Evolutionary conservation across 1,284 basidiomycete species (phyloP), one percentile per base, ranked within the genome.

Genomic region (Heterobasidion irregulare): DNA sequence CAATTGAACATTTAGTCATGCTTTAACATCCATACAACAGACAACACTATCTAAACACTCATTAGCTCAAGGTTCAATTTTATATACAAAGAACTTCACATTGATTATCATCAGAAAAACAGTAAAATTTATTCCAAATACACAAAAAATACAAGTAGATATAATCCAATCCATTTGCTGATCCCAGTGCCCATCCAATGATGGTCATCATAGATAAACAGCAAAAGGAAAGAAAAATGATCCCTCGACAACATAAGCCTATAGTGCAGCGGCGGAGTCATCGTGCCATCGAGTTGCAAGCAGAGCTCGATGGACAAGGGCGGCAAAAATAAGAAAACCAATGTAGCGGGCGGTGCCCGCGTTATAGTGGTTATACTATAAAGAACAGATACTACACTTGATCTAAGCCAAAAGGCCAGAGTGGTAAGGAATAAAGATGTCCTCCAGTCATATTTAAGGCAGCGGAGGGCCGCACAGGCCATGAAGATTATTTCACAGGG

Each of bases 331-430:
- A 16, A 51, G 50, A 51, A 36, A 51, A 51, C 50, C 50, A 51
- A 38, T 16, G 26, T 36, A 44, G 38, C 16, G 46, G 52, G 52
- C 52, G 45, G 52, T 53, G 52, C 52, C 52, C 46, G 33, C 52
- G 47, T 53, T 47, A 82, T 81, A 82, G 79, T 80, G 79, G 79
- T 82, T 83, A 83, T 82, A 82, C 81, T 83, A 82, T 84, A 84
- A 87, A 88, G 85, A 87, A 88, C 85, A 88, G 84, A 88, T 90
- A 90, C 89, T 90, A 92, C 88, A 91, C 89, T 91, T 92, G 88
- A 89, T 90, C 89, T 89, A 92, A 90, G 86, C 89, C 89, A 89
- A 89, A 89, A 86, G 89, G 88, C 84, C 89, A 91, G 84, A 91
- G 86, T 87, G 85, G 84, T 86, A 75, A 80, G 61, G 76, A 74